phyloP scores from a whole-genome alignment of 208 protist genomes.

The Trichomonas tenax region DNA sequence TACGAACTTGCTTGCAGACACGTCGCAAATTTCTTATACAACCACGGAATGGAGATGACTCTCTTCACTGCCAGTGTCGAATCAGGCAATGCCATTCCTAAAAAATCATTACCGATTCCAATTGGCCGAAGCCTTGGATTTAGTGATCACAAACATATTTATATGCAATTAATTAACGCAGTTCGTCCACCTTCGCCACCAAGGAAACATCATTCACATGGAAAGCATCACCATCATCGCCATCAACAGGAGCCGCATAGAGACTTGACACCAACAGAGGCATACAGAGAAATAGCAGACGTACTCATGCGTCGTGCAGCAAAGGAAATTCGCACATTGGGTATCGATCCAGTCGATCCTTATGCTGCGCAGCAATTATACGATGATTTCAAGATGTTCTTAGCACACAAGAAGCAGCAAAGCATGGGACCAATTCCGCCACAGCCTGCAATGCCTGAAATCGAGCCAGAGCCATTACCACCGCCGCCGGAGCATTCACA shows the following conservation, averaged over 20 bases:
- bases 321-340: background rate
- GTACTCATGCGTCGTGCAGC: background rate
- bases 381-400: background rate
- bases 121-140: background rate
- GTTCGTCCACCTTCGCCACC: background rate
- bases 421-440: background rate
- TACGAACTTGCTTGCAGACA: background rate
- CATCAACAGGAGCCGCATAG: background rate
- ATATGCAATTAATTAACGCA: background rate
- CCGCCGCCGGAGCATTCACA: background rate
- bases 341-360: background rate
- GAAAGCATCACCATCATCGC: background rate
- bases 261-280: background rate
- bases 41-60: background rate
- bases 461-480: background rate
- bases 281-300: background rate
- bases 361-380: background rate
- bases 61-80: background rate
- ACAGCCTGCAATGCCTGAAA: background rate
- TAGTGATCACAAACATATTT: background rate
- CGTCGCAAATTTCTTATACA: background rate
- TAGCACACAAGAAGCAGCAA: background rate
- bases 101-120: background rate
- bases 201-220: background rate
- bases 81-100: background rate